Evolutionary conservation across 2,329 filamentous ascomycete species (phyloP).

Genomic region (Aureobasidium uvarum): DNA sequence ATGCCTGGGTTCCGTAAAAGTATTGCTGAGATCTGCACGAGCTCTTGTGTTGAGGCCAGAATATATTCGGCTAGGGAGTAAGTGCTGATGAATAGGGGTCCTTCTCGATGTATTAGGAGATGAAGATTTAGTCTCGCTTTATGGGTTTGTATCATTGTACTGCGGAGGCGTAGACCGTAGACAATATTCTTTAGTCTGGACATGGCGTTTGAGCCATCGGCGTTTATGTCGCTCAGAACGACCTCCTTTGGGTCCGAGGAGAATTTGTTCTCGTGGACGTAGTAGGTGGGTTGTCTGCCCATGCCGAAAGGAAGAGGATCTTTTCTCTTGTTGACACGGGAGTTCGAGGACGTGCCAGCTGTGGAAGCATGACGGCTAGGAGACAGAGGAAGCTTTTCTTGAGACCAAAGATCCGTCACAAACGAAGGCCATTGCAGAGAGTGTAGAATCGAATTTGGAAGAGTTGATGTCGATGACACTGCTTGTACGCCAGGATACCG

Average conservation of each 20-base stretch:
- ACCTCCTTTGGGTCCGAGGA: not conserved
- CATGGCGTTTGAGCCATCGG: not conserved
- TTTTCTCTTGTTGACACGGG: not conserved
- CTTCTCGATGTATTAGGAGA: not conserved
- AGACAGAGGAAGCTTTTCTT: not conserved
- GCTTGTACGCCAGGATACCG: not conserved
- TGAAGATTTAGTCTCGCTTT: not conserved
- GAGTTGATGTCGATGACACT: not conserved
- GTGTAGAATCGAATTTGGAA: not conserved
- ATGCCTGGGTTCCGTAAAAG: not conserved
- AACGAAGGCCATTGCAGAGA: not conserved
- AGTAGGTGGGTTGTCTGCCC: not conserved
- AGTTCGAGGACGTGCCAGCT: not conserved
- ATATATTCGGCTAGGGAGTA: not conserved
- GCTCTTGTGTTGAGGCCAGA: not conserved
- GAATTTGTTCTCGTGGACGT: not conserved
- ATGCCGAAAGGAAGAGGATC: not conserved
- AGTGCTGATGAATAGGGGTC: not conserved
- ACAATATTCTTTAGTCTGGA: not conserved
- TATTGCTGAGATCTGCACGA: not conserved
- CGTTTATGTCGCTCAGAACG: not conserved
- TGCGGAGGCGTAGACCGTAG: not conserved
- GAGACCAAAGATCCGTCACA: not conserved
- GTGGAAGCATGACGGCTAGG: not conserved
- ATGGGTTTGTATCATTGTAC: not conserved